Evolutionary conservation across 176 grass and related monocot species (phyloP).

Genomic region (Echinochloa phyllopogon): DNA sequence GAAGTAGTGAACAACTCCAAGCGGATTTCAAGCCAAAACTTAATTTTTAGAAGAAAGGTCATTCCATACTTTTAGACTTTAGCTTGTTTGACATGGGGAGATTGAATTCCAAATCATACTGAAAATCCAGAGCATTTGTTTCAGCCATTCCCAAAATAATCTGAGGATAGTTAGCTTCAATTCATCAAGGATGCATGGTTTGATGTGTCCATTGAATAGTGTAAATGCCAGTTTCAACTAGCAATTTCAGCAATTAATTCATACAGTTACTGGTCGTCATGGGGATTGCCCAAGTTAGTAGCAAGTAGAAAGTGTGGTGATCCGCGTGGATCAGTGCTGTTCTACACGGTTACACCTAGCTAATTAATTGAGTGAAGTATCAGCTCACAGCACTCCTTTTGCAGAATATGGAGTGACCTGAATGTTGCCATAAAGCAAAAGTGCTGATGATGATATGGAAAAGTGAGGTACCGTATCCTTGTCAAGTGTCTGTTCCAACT

Average conservation of each 20-base stretch:
- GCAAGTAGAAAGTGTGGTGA: neutral
- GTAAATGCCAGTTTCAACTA: neutral
- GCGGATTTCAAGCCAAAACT: neutral
- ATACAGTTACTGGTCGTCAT: neutral
- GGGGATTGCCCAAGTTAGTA: neutral
- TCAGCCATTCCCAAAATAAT: neutral
- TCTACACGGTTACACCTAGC: neutral
- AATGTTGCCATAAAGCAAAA: neutral
- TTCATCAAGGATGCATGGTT: neutral
- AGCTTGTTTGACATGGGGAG: no score
- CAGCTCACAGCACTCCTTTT: neutral
- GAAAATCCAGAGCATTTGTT: neutral
- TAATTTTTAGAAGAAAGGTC: neutral
- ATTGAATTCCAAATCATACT: neutral
- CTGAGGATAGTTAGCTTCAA: neutral
- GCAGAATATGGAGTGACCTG: neutral
- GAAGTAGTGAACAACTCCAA: neutral
- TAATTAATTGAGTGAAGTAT: neutral
- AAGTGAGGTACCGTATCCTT: neutral
- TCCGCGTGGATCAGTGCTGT: neutral
- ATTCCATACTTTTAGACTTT: neutral
- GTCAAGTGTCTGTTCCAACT: neutral
- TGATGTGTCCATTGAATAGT: neutral
- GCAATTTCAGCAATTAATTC: neutral
- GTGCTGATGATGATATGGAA: neutral